Base-by-base conservation (phyloP, 352 stramenopile species). In the Pythium insidiosum region DNA sequence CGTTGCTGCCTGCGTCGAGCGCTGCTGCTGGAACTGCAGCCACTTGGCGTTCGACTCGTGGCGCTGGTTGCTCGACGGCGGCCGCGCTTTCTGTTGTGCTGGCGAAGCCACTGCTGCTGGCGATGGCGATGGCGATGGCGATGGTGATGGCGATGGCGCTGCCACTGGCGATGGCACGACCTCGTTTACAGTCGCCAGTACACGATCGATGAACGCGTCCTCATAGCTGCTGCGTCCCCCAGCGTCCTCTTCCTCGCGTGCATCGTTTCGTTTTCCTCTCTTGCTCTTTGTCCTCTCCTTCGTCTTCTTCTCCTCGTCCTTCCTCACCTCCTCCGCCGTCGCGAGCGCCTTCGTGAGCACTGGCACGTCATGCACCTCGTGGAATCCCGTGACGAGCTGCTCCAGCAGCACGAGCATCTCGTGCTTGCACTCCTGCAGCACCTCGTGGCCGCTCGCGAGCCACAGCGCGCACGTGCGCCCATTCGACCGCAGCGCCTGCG, bases 381-480 rank as follows among this genome's bases (percentile, higher is more conserved):
- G 90, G 56, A 95, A 97, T 0, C 93, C 93, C 7, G 88, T 95
- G 39, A 95, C 63, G 19, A 97, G 73, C 43, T 98, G 91, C 57
- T 98, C 94, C 5, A 98, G 52, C 10, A 98, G 59, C 40, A 78
- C 25, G 4, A 92, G 65, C 41, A 88, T 71, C 28, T 90, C 62
- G 16, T 88, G 64, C 25, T 95, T 95, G 52, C 84, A 84, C 48
- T 98, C 93, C 56, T 98, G 93, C 43, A 97, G 82, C 22, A 97
- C 58, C 42, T 98, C 93, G 48, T 98, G 94, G 6, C 94, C 94
- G 10, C 84, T 75, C 35, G 91, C 70, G 10, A 98, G 58, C 90
- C 88, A 98, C 6, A 85, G 26, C 13, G 84, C 55, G 47, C 63
- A 81, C 24, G 58, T 76, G 30, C 44, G 35, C 19, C 26, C 28